Evolutionary conservation across 2,329 filamentous ascomycete species (phyloP).

Genomic region (Cadophora malorum): DNA sequence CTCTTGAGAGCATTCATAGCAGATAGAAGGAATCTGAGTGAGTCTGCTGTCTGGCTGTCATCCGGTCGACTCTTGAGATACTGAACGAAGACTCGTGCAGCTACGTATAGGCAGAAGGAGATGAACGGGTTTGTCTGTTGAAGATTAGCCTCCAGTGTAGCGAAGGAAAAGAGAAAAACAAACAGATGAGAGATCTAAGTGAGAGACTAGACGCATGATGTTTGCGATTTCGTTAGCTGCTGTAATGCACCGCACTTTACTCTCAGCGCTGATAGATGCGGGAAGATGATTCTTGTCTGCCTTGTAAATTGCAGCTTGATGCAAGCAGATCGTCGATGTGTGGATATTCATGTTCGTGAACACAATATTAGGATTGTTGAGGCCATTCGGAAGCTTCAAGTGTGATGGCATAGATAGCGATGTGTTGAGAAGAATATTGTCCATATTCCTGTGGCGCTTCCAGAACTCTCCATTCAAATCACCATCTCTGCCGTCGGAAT

Average conservation of each 20-base stretch:
- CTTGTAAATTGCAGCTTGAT: conserved; percentile 98
- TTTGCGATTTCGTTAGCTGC: conserved; percentile 92
- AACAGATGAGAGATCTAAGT: conserved; percentile 84
- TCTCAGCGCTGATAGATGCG: conserved; percentile 80
- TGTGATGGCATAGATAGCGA: conserved; percentile 81
- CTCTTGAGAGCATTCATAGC: conserved; percentile 90
- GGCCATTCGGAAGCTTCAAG: conserved; percentile 78
- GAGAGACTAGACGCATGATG: conserved; percentile 94
- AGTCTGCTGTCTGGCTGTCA: conserved; percentile 78
- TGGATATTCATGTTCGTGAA: conserved; percentile 98
- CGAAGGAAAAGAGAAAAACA: conserved; percentile 44
- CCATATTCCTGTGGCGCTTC: conserved; percentile 88
- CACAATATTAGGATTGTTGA: conserved; percentile 82
- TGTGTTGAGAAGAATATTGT: conserved; percentile 88
- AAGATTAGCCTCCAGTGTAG: conserved; percentile 31
- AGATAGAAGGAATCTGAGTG: conserved; percentile 86
- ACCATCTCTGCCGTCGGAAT: conserved; percentile 79
- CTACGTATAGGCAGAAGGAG: conserved; percentile 95
- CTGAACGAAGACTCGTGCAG: conserved; percentile 92
- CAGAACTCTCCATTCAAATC: conserved; percentile 95
- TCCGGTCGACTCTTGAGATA: conserved; percentile 94
- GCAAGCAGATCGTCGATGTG: conserved; percentile 95
- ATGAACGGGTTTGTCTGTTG: conserved; percentile 93
- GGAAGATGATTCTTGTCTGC: conserved; percentile 87
- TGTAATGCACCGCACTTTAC: conserved; percentile 90